Percentiles rank a stretch among this genome's conserved stretches.
phyloP scores from a whole-genome alignment of 345 rosid species.

The Corchorus capsularis region DNA sequence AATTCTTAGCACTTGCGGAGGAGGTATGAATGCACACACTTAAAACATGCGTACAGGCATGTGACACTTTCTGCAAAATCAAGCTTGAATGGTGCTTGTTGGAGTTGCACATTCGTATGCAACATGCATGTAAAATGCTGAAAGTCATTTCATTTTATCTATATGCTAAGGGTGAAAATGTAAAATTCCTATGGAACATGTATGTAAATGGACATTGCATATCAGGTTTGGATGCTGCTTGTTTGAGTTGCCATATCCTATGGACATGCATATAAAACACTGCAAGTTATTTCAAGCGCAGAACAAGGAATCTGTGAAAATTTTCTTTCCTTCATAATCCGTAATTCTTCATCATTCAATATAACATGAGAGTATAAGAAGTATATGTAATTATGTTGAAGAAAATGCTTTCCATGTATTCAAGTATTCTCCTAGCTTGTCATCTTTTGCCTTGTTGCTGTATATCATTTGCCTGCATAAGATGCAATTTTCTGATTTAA shows the following conservation, averaged over 20 bases:
- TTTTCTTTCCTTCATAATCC: not conserved
- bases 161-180: not conserved
- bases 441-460: not conserved
- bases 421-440: not conserved
- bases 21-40: conserved; percentile 49
- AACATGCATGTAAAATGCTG: not conserved
- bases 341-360: not conserved
- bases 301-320: not conserved
- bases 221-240: too few species aligned
- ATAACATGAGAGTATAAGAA: not conserved
- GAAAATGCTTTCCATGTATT: not conserved
- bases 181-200: too few species aligned
- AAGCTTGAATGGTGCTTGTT: not conserved
- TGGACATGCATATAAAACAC: not conserved
- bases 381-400: not conserved
- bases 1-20: conserved; percentile 78
- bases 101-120: not conserved
- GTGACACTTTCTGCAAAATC: not conserved
- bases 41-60: not conserved
- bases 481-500: not conserved
- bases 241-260: too few species aligned
- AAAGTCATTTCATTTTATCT: not conserved
- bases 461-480: not conserved
- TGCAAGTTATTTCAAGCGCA: not conserved
- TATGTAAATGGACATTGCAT: too few species aligned